These are phyloP conservation scores for Coniferiporia sulphurascens DNA, from an alignment of 1,284 basidiomycete genomes.

Conservation along the genomic window DNA sequence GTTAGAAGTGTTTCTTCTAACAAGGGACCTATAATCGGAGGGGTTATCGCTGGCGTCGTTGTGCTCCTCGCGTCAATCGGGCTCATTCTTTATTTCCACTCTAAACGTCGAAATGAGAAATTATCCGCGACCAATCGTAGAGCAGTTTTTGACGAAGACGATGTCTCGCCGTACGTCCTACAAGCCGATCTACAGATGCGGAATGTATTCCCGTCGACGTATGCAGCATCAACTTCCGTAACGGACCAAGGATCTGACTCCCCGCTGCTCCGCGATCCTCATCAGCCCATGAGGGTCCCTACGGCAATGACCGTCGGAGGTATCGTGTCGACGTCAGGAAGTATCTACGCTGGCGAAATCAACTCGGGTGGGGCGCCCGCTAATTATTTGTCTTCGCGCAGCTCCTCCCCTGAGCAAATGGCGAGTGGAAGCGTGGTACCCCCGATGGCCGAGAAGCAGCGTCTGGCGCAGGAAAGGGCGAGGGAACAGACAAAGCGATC, in stretches of 20 bases:
- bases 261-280: constrained; percentile 3
- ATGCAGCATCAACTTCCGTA: neutral
- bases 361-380: neutral
- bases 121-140: constrained; percentile 6
- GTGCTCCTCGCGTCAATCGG: neutral
- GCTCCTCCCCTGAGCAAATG: neutral
- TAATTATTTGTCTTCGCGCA: neutral
- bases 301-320: neutral
- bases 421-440: neutral
- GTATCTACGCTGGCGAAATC: neutral
- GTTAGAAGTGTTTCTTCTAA: neutral
- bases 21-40: constrained; percentile 8
- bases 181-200: neutral
- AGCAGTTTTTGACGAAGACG: constrained; percentile 1
- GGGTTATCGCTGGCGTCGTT: constrained; percentile 3
- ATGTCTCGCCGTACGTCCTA: constrained; percentile 11
- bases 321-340: constrained; percentile 4
- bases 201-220: no score
- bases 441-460: constrained; percentile 4
- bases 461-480: neutral
- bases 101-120: constrained; percentile 5
- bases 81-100: constrained; percentile 3
- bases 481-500: constrained; percentile 3
- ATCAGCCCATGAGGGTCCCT: neutral
- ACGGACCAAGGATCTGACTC: neutral